Evolutionary conservation across 345 rosid genomes (phyloP).

Genomic region (Citrus inodora): DNA sequence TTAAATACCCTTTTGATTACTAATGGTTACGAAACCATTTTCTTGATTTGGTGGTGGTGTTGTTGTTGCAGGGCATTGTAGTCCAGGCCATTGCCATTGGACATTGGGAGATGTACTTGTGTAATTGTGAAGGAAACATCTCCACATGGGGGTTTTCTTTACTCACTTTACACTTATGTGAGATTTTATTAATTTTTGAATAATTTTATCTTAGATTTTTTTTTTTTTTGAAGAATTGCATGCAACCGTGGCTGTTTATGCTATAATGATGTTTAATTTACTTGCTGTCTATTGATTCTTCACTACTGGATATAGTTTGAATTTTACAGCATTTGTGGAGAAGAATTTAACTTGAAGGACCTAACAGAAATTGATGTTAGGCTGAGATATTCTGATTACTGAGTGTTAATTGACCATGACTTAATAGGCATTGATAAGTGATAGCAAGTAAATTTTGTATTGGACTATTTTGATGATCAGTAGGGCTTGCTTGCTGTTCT

Average conservation of each 20-base stretch:
- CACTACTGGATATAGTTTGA: neutral
- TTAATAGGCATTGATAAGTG: neutral
- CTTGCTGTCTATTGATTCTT: neutral
- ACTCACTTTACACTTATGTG: conserved; percentile 83
- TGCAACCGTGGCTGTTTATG: neutral
- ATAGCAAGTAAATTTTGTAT: neutral
- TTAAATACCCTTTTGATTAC: neutral
- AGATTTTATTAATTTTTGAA: conserved; percentile 10
- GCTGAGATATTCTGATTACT: too few relatives aligned
- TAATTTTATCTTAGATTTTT: neutral
- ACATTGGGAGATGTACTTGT: conserved; percentile 87
- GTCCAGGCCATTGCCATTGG: conserved; percentile 83
- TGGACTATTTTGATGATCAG: neutral
- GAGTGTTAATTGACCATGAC: neutral
- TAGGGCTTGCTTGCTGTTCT: neutral
- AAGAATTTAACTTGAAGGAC: too few relatives aligned
- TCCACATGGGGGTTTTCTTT: conserved; percentile 53
- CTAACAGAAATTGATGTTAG: too few relatives aligned
- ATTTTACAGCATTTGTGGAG: neutral
- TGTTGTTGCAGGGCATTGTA: conserved; percentile 58
- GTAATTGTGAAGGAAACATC: conserved; percentile 68
- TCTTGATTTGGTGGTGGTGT: neutral
- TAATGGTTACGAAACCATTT: neutral
- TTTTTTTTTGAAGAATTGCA: neutral
- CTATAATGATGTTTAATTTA: neutral